phyloP scores from a whole-genome alignment of 257 asterid species.

The Solanum acaule region DNA sequence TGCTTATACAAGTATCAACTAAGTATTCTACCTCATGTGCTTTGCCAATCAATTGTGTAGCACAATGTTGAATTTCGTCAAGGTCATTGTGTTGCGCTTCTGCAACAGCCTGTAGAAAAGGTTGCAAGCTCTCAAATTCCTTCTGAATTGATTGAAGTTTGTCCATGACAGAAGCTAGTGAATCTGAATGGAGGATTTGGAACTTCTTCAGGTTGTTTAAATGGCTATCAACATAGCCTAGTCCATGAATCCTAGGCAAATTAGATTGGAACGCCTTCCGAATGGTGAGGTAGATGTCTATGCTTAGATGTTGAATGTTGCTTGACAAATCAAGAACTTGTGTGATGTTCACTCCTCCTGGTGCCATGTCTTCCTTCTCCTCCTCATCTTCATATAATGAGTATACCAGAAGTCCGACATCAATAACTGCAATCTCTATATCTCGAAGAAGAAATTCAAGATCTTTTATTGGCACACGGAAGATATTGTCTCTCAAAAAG shows the following conservation, averaged over 20 bases:
- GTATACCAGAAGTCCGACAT: neutral
- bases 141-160: neutral
- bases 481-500: no score
- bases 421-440: neutral
- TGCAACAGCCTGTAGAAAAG: neutral
- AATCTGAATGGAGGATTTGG: neutral
- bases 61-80: neutral
- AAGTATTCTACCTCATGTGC: slow-evolving; percentile 15
- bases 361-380: neutral
- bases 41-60: neutral
- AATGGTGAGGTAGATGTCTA: neutral
- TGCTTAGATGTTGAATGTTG: neutral
- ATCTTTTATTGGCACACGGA: neutral
- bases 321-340: neutral
- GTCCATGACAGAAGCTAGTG: neutral
- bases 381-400: neutral
- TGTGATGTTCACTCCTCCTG: neutral
- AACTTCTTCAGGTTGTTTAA: neutral
- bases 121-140: neutral
- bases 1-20: neutral
- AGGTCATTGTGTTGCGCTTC: neutral
- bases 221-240: neutral
- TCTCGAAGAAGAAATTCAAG: neutral
- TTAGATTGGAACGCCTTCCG: neutral
- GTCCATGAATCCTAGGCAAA: neutral